phyloP scores from a whole-genome alignment of 257 asterid genomes.

The Solanum gandarillasii region DNA sequence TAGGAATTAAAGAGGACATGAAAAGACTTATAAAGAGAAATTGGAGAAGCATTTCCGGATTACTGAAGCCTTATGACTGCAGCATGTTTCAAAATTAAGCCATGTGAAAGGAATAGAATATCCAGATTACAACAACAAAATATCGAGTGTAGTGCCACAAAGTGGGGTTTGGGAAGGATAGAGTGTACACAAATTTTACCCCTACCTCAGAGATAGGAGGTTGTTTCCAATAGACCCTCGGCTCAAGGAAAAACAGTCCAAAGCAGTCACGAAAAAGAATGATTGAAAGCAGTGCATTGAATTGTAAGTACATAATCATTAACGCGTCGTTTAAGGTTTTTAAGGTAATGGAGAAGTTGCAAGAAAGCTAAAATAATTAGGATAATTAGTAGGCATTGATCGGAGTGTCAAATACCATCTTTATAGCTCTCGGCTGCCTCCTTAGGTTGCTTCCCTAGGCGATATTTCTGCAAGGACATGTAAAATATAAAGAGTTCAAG shows the following conservation, averaged over 20 bases:
- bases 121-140: background rate
- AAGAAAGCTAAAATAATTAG: background rate
- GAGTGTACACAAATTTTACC: background rate
- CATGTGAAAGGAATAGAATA: background rate
- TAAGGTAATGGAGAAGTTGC: background rate
- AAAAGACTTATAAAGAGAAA: background rate
- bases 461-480: conserved; percentile 57
- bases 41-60: background rate
- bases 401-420: conserved; percentile 43
- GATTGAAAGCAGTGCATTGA: background rate
- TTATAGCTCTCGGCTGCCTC: conserved; percentile 68
- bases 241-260: background rate
- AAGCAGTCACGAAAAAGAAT: background rate
- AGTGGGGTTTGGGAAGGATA: background rate
- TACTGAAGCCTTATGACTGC: background rate
- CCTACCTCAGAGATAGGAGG: background rate
- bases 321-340: background rate
- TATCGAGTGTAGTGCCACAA: background rate
- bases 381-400: background rate
- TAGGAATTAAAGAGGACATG: background rate
- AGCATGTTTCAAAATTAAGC: background rate
- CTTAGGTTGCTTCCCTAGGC: conserved; percentile 80
- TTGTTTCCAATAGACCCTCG: background rate
- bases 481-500: background rate
- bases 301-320: background rate